Conservation (phyloP, 2,329 filamentous ascomycete genomes). For the Microcera coccophila region DNA sequence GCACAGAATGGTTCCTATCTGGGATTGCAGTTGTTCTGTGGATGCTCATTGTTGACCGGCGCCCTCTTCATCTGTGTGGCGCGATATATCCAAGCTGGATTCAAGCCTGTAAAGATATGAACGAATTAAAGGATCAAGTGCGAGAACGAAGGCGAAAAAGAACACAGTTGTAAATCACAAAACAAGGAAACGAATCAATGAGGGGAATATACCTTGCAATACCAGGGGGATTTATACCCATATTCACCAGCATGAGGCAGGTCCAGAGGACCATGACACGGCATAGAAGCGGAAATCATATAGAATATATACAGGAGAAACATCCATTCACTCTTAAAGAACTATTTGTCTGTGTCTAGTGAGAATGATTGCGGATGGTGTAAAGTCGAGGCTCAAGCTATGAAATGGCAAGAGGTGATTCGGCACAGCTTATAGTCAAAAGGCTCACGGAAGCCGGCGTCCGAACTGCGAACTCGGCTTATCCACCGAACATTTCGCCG, state of each 20-base stretch:
- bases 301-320: background rate
- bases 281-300: background rate
- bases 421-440: no score
- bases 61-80: conserved; percentile 29
- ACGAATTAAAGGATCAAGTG: background rate
- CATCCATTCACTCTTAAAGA: no score
- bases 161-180: no score
- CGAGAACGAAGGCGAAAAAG: no score
- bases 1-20: conserved; percentile 51
- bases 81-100: conserved; percentile 34
- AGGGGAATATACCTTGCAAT: background rate
- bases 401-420: no score
- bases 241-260: background rate
- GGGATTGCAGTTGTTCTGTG: conserved; percentile 63
- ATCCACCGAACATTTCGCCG: no score
- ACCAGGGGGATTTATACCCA: background rate
- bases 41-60: conserved; percentile 43
- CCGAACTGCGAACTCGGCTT: no score
- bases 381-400: no score
- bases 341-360: no score
- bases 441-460: no score
- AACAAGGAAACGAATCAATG: no score
- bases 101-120: conserved; percentile 33
- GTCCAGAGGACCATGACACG: background rate
- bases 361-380: no score